Base-by-base conservation (phyloP, 495 filamentous ascomycete species). In the Xylaria nigripes region DNA sequence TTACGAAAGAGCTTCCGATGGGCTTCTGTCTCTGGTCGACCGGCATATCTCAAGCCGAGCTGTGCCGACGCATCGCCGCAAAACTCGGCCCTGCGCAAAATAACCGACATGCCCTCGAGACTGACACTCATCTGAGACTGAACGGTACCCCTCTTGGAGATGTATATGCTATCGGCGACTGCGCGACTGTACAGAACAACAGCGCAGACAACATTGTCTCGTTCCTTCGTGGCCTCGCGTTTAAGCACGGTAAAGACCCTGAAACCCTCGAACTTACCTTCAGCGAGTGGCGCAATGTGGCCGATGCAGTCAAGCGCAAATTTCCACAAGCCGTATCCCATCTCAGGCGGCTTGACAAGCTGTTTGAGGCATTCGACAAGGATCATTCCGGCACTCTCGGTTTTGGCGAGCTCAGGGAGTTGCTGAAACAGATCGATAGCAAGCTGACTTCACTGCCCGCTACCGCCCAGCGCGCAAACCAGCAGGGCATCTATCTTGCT, bases 1-100 rank as follows among this genome's bases (percentile, higher is more conserved):
- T 96, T 32, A 85, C 83, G 21, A 99, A 97, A 67, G 91, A 97
- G 54, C 83, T 99, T 3, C 94, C 94, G 0, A 94, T 89, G 76
- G 92, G 87, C 45, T 95, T 99, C 71, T 97, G 93, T 62, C 76
- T 99, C 6, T 99, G 94, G 94, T 97, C 93, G 0, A 99, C 94
- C 1, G 94, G 94, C 51, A 92, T 99, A 38, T 85, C 90, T 0
- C 93, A 95, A 67, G 85, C 86, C 16, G 81, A 86, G 10, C 81
- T 99, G 58, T 86, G 80, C 68, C 79, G 88, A 68, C 80, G 70
- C 4, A 74, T 97, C 10, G 83, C 89, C 7, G 72, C 71, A 2
- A 85, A 87, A 59, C 77, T 95, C 15, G 84, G 88, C 43, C 66
- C 76, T 1, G 66, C 72, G 8, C 94, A 99, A 65, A 87, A 81